Evolutionary conservation across 257 asterid genomes (phyloP).

Genomic region (Solanum corneliomulleri): DNA sequence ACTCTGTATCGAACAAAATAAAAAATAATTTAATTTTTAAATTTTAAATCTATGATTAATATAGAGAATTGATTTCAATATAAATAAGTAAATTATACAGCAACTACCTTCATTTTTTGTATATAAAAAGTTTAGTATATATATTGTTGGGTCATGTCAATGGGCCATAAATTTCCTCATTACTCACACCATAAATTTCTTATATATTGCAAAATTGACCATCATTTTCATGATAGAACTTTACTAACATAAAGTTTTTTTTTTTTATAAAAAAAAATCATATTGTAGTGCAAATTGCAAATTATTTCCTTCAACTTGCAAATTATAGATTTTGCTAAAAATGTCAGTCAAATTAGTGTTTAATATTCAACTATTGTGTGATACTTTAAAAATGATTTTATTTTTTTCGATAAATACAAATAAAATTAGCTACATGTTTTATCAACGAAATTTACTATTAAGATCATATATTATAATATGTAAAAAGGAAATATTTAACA

Average conservation of each 20-base stretch:
- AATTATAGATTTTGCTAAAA: neutral
- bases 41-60: neutral
- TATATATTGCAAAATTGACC: neutral
- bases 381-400: neutral
- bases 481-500: neutral
- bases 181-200: neutral
- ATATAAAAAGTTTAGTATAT: no score
- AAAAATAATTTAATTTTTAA: no score
- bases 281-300: neutral
- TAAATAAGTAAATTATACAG: neutral
- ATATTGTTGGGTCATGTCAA: neutral
- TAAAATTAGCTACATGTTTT: neutral
- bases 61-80: no score
- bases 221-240: neutral
- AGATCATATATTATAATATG: neutral
- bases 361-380: neutral
- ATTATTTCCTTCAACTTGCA: neutral
- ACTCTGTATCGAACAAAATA: no score
- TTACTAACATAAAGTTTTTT: neutral
- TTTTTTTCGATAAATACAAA: neutral
- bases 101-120: neutral
- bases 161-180: neutral
- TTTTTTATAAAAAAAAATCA: neutral
- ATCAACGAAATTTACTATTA: neutral
- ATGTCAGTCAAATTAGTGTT: neutral